A percentile compares a stretch with the other conserved stretches of the same genome.
These are phyloP conservation scores for Geotrichum australiense DNA, from an alignment of 1,139 yeast species.

Conservation along the genomic window DNA sequence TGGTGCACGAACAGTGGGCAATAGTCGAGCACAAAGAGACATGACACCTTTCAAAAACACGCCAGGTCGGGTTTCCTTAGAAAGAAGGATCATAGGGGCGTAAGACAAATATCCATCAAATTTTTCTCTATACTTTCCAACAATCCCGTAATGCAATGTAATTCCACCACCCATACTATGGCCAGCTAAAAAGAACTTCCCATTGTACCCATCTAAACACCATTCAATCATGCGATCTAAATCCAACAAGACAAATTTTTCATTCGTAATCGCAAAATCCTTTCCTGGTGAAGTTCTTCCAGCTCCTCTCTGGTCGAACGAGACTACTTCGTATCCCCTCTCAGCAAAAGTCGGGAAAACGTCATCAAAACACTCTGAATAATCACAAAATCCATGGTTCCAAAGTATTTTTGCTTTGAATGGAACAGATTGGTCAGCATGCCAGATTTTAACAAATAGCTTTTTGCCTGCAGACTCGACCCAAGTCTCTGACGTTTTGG, in stretches of 20 bases:
- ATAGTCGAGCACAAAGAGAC: constrained; percentile 40
- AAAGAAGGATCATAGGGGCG: constrained; percentile 63
- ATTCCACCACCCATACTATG: constrained; percentile 95
- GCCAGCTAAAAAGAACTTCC: constrained; percentile 50
- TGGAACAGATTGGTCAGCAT: constrained; percentile 23
- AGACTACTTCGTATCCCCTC: constrained; percentile 65
- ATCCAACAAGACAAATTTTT: constrained; percentile 56
- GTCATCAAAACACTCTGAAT: constrained; percentile 43
- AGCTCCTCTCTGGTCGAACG: constrained; percentile 85
- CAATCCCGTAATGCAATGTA: constrained; percentile 61
- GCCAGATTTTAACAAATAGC: no score
- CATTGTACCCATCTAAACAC: constrained; percentile 35
- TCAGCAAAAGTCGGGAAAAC: constrained; percentile 52
- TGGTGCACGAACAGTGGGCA: constrained; percentile 53
- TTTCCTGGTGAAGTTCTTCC: constrained; percentile 55
- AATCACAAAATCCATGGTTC: constrained; percentile 72
- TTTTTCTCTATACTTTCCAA: constrained; percentile 51
- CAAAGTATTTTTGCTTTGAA: constrained; percentile 53
- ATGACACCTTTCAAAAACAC: constrained; percentile 44
- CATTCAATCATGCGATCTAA: constrained; percentile 53
- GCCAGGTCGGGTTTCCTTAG: constrained; percentile 50
- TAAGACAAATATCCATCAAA: constrained; percentile 52
- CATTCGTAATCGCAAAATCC: constrained; percentile 60
- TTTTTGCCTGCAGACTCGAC: no score
- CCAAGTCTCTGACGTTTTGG: no score